phyloP scores from a whole-genome alignment of 106 monocot genomes.

The Dactylorhiza incarnata region DNA sequence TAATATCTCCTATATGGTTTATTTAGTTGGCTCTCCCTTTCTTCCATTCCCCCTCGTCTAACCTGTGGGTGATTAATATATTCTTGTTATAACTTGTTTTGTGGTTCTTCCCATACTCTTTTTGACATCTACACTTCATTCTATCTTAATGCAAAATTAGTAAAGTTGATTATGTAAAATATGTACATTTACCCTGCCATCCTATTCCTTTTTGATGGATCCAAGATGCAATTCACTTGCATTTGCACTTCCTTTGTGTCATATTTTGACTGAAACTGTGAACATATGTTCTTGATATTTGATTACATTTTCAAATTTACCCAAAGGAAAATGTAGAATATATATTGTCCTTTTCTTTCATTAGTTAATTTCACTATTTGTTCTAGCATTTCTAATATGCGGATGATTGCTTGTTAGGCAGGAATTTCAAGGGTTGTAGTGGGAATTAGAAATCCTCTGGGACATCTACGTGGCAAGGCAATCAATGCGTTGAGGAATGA shows the following conservation, averaged over 20 bases:
- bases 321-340: background rate
- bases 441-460: constrained; percentile 79
- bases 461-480: constrained; percentile 78
- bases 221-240: background rate
- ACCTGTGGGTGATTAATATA: too few species aligned
- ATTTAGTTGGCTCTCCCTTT: too few species aligned
- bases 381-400: constrained; percentile 4
- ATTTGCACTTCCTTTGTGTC: background rate
- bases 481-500: constrained; percentile 57
- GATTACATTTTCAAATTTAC: background rate
- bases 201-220: background rate
- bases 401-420: constrained; percentile 58
- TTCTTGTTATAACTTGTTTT: too few species aligned
- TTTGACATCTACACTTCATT: background rate
- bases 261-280: background rate
- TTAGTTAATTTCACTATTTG: background rate
- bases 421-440: constrained; percentile 91
- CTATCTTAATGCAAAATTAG: background rate
- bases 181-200: background rate
- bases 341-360: background rate
- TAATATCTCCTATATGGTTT: too few species aligned
- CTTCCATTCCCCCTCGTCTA: too few species aligned
- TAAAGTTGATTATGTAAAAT: too few species aligned
- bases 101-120: background rate
- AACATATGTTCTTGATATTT: background rate